These are phyloP conservation scores for Dictyostelium discoideum DNA, from an alignment of 78 protist species.

Conservation along the genomic window DNA sequence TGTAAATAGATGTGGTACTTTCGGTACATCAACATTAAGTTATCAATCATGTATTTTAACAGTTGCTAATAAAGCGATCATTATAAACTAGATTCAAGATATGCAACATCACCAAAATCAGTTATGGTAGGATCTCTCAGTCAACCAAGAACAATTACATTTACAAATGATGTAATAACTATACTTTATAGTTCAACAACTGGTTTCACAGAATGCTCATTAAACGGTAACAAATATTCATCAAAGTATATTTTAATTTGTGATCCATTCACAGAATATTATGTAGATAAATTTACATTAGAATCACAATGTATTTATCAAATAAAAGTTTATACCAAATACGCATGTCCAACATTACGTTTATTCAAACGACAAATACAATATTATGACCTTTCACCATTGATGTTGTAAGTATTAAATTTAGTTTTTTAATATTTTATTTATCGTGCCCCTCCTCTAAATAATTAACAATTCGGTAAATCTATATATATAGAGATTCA, in stretches of 20 bases:
- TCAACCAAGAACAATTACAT: neutral
- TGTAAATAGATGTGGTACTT: neutral
- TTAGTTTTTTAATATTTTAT: too few relatives aligned
- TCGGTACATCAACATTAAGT: neutral
- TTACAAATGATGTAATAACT: neutral
- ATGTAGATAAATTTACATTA: neutral
- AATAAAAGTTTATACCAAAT: neutral
- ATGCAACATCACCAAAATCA: neutral
- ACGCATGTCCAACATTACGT: neutral
- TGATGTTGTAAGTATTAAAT: neutral
- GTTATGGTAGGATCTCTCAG: neutral
- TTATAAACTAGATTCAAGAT: neutral
- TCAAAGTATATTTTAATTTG: neutral
- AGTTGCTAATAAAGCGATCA: neutral
- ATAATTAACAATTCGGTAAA: neutral
- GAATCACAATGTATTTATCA: neutral
- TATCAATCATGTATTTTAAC: constrained; percentile 1
- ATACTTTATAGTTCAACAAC: neutral
- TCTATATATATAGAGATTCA: neutral
- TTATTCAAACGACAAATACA: neutral
- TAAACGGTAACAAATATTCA: neutral
- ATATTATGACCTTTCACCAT: neutral
- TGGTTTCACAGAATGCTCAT: neutral
- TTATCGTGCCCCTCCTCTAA: neutral
- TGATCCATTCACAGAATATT: neutral